These are phyloP conservation scores for Alternaria ventricosa DNA, from an alignment of 2,329 filamentous ascomycete genomes.

Conservation along the genomic window DNA sequence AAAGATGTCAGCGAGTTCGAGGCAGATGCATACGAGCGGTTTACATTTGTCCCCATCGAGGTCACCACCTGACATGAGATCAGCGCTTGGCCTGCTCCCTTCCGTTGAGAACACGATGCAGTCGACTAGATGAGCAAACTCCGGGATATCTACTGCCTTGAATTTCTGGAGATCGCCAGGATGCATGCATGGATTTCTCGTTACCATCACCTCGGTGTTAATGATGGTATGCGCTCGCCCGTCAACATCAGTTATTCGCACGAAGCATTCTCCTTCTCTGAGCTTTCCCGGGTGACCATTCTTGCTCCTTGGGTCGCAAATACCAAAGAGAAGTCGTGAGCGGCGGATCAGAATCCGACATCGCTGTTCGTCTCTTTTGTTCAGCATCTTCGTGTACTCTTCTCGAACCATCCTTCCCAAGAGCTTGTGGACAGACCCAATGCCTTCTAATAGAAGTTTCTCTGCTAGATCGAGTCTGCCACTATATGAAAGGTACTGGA, in stretches of 20 bases:
- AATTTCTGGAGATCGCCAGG: conserved; percentile 55
- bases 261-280: conserved; percentile 49
- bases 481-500: conserved; percentile 47
- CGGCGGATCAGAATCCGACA: conserved; percentile 49
- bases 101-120: conserved; percentile 52
- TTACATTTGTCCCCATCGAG: conserved; percentile 53
- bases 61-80: conserved; percentile 54
- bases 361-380: conserved; percentile 44
- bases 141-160: conserved; percentile 44
- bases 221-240: conserved; percentile 45
- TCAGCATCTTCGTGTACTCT: conserved; percentile 47
- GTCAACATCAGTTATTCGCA: conserved; percentile 48
- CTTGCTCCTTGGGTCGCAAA: conserved; percentile 45
- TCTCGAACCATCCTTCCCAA: conserved; percentile 39
- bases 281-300: conserved; percentile 31
- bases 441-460: conserved; percentile 46
- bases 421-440: conserved; percentile 40
- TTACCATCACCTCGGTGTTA: conserved; percentile 49
- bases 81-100: conserved; percentile 49
- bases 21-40: conserved; percentile 9
- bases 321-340: conserved; percentile 50
- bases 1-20: neutral
- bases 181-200: conserved; percentile 53
- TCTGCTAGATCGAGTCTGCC: conserved; percentile 48
- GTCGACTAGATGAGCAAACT: conserved; percentile 49